Base-by-base conservation (phyloP, 345 rosid species). In the Eucalyptus brandiana region DNA sequence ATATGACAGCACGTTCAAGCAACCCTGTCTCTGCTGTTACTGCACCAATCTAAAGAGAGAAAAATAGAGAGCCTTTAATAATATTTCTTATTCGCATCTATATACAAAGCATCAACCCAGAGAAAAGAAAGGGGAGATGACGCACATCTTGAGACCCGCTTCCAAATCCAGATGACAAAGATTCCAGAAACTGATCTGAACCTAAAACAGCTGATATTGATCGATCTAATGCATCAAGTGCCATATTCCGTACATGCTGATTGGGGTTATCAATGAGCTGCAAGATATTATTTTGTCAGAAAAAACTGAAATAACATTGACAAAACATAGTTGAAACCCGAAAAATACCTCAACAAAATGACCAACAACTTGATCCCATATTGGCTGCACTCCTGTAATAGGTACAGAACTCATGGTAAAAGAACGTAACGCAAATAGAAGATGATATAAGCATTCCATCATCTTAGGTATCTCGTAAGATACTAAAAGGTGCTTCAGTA, bases 131-230 rank as follows among this genome's bases (percentile, higher is more conserved):
- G 80, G 60, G 69, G 86, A 91, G 93, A 91, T 51, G 89, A 89
- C 98, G 94, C 92, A 97, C 99, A 87, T 94, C 94, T 72, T 91
- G 88, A 90, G 93, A 88, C 87, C 91, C 86, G 87, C 88, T 91
- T 76, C 90, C 91, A 24, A 91, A 89, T 91, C 90, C 93, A 81
- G 94, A 90, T 89, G 94, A 56, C 89, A 93, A 86, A 45, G 72
- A 90, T 89, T 93, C 95, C 91, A 93, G 96, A 92, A 95, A 98
- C 93, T 91, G 94, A 90, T 95, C 97, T 81, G 99, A 96, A 89
- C 97, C 97, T 93, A 98, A 93, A 91, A 98, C 99, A 86, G 99
- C 95, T 93, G 93, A 96, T 89, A 98, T 96, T 89, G 99, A 98
- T 89, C 93, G 96, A 94, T 98, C 99, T 91, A 98, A 92, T 32